A percentile compares a stretch with the other conserved stretches of the same genome.
These are phyloP conservation scores for Neocatenulostroma microsporum DNA, from an alignment of 2,329 filamentous ascomycete species.

Conservation along the genomic window DNA sequence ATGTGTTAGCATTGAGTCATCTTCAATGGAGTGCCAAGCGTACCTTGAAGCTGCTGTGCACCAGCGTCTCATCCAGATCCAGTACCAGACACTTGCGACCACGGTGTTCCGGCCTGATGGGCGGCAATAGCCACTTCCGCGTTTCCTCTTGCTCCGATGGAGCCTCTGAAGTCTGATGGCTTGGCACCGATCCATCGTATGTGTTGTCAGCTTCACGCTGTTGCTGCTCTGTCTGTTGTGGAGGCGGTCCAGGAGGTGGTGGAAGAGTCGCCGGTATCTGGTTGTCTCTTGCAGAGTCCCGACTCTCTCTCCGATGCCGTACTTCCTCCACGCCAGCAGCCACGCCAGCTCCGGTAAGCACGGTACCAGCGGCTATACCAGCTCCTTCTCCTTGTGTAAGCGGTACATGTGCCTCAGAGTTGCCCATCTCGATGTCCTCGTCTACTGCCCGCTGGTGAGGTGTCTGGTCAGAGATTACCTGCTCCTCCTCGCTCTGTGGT, in stretches of 20 bases:
- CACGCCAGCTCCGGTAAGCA: constrained; percentile 3
- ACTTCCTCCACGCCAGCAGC: constrained; percentile 12
- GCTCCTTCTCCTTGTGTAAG: constrained; percentile 44
- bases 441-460: constrained; percentile 43
- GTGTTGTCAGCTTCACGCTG: constrained; percentile 8
- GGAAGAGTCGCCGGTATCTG: constrained; percentile 34
- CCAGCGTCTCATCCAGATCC: constrained; percentile 91
- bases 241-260: constrained; percentile 47
- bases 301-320: constrained; percentile 8
- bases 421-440: constrained; percentile 57
- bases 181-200: constrained; percentile 14
- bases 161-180: constrained; percentile 25
- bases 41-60: constrained; percentile 99
- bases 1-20: constrained; percentile 1
- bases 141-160: constrained; percentile 41
- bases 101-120: constrained; percentile 68
- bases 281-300: constrained; percentile 21
- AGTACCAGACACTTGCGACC: constrained; percentile 91
- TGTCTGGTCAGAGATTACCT: constrained; percentile 42
- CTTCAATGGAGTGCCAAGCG: constrained; percentile 14
- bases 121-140: constrained; percentile 70
- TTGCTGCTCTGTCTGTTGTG: constrained; percentile 21
- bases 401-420: constrained; percentile 42
- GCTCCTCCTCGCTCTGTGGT: constrained; percentile 28
- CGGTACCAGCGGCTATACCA: constrained; percentile 11